A percentile compares a stretch with the other conserved stretches of the same genome.
phyloP scores from a whole-genome alignment of 345 rosid genomes.

The Hirschfeldia incana region DNA sequence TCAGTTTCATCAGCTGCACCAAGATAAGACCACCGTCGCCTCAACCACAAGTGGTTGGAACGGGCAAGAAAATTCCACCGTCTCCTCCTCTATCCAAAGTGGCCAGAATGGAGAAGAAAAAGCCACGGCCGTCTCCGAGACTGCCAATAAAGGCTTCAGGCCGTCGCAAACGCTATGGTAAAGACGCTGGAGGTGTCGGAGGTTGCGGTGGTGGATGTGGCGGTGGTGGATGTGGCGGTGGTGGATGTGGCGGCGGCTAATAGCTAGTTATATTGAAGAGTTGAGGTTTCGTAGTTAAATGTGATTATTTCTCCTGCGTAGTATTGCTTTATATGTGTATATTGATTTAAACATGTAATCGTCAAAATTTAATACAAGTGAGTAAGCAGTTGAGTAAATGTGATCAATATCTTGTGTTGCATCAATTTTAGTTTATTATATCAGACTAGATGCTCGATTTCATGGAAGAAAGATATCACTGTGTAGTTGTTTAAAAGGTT shows the following conservation, averaged over 20 bases:
- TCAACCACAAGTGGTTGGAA: conserved; percentile 4
- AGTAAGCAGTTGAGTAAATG: neutral
- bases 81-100: conserved; percentile 4
- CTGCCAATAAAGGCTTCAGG: neutral
- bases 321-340: neutral
- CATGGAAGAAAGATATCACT: neutral
- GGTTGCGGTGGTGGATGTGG: conserved; percentile 36
- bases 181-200: neutral
- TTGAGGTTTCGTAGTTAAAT: neutral
- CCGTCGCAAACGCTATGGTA: neutral
- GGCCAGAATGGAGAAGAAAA: conserved; percentile 5
- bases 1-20: conserved; percentile 30
- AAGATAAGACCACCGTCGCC: conserved; percentile 15
- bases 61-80: conserved; percentile 1
- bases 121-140: neutral
- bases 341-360: neutral
- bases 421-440: neutral
- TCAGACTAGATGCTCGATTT: neutral
- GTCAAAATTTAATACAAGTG: neutral
- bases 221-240: conserved; percentile 35
- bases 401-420: neutral
- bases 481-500: neutral
- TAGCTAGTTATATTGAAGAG: neutral
- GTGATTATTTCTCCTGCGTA: neutral
- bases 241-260: conserved; percentile 22